Evolutionary conservation across 768 basidiomycete genomes (phyloP), one percentile per base, ranked within the genome.

Genomic region (Glaciozyma martinii): DNA sequence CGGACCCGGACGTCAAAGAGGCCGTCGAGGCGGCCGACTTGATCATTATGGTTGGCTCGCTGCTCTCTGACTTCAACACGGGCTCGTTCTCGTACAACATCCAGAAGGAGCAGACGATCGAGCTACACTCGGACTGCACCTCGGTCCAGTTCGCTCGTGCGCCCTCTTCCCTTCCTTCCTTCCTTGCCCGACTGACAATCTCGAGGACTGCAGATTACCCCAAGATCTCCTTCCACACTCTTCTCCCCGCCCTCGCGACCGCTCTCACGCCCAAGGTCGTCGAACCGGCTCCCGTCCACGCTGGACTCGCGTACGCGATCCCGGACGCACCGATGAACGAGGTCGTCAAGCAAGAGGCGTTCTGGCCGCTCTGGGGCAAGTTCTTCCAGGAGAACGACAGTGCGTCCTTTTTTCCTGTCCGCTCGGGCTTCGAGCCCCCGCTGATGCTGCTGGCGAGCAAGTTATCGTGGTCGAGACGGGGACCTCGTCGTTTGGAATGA

Each of bases 391-490:
- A 57, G 32, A 43, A 56, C 75, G 79, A 80, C 68, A 83, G 37
- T 40, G 37, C 37, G 37, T 40, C 12, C 7, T 94, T 33, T 5
- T 8, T 50, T 5, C 7, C 13, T n/a, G n/a, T n/a, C n/a, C n/a
- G n/a, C 23, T n/a, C 9, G 12, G 6, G 25, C n/a, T n/a, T 6
- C 49, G 49, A 50, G n/a, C 13, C 15, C n/a, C 3, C 19, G 49
- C 49, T 50, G n/a, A 27, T 13, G n/a, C 37, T 40, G 33, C 33
- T 40, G 37, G 23, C 27, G 49, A 25, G 21, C 19, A n/a, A n/a
- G 12, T 59, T 8, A 83, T 95, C 63, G 77, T 95, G 52, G 84
- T 89, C 3, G 93, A 97, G 77, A 97, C 92, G 18, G 92, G 90
- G 6, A 92, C 90, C 0, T 84, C 88, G 18, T 86, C 80, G 66